Evolutionary conservation across 2,329 filamentous ascomycete genomes (phyloP), one percentile per base, ranked within the genome.

Genomic region (Talaromyces islandicus): DNA sequence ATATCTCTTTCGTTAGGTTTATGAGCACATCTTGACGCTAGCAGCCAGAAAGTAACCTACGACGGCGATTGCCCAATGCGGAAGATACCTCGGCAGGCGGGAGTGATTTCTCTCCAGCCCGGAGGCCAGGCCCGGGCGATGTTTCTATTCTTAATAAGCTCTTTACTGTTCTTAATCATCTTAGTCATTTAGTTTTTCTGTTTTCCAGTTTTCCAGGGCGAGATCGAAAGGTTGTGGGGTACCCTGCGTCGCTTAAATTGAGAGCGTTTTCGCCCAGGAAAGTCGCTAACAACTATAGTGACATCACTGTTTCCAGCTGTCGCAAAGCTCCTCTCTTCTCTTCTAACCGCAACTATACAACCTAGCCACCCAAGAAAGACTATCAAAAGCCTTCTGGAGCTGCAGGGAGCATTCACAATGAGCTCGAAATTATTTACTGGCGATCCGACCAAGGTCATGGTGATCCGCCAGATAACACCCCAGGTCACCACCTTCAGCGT

Each of bases 401-500:
- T 29, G 11, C n/a, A 52, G 24, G 58, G 24, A 46, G 27, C 24
- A 57, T 61, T 46, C 57, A 52, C 38, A 54, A 88, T 88, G 85
- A 84, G 85, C 59, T 78, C 80, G 7, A 83, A 86, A 68, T 83
- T 91, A 59, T 82, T 90, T 60, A 88, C 88, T 4, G 68, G 77
- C 17, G 87, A 93, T 68, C 92, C 92, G 12, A 83, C 86, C 19
- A 85, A 90, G 69, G 87, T 94, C 64, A 95, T 96, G 88, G 91
- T 96, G 63, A 93, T 96, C 69, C 90, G 93, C 64, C 84, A 92
- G 67, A 78, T 97, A 67, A 90, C 89, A 1, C 89, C 90, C 14
- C 87, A 88, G 66, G 83, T 96, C 58, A 66, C 76, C 25, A 77
- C 73, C n/a, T 70, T 77, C 64, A 79, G 72, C 10, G 83, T 92